phyloP scores from a whole-genome alignment of 768 basidiomycete species.

The Termitomyces sp. region DNA sequence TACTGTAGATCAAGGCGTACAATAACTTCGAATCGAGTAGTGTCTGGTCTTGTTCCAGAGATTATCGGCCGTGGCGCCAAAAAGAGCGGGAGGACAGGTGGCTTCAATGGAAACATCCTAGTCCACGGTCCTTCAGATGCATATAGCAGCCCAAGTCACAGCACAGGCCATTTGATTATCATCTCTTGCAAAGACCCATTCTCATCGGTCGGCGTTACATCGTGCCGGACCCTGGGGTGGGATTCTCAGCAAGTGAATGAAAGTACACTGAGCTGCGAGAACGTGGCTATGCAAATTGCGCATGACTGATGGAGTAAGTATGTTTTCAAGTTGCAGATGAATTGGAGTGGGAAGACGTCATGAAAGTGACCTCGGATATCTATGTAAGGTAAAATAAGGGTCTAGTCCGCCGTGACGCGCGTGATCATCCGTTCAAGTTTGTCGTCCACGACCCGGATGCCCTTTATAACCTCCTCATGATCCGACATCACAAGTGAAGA shows the following conservation, averaged over 20 bases:
- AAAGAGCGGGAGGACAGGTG: no score
- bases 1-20: neutral
- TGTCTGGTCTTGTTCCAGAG: no score
- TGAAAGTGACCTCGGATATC: neutral
- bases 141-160: no score
- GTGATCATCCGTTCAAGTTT: slow-evolving; percentile 38
- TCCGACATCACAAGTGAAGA: slow-evolving; percentile 27
- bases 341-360: neutral
- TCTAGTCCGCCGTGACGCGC: slow-evolving; percentile 22
- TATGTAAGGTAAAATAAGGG: no score
- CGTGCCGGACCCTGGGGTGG: neutral
- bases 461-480: slow-evolving; percentile 25
- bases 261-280: neutral
- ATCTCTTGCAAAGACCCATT: no score
- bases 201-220: no score
- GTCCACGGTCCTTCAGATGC: no score
- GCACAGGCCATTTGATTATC: no score
- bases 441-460: slow-evolving; percentile 31
- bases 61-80: no score
- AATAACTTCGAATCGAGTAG: no score
- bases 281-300: neutral
- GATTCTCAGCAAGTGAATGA: neutral
- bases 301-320: neutral
- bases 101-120: no score
- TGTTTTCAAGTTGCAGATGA: neutral